Percentiles rank a stretch among this genome's conserved stretches.
Evolutionary conservation across 2,329 filamentous ascomycete species (phyloP).

Genomic region (Emergomyces pasteurianus): DNA sequence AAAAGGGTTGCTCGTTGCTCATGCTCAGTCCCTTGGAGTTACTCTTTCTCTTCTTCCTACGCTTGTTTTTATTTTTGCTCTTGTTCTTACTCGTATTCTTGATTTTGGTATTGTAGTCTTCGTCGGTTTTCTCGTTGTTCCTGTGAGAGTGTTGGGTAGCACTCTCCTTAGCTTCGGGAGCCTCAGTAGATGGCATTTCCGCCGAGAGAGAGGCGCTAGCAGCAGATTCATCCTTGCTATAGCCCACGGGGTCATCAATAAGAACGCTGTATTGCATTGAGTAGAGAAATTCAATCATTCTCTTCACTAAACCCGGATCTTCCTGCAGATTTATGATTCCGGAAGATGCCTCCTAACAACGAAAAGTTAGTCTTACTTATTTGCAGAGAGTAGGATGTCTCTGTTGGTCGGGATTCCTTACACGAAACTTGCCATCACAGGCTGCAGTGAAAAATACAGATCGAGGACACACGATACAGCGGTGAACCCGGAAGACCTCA

Average conservation of each 20-base stretch:
- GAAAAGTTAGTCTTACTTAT: not conserved
- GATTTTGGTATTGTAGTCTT: too few species aligned
- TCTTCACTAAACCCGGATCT: slow-evolving; percentile 6
- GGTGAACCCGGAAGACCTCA: slow-evolving; percentile 11
- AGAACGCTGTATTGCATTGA: not conserved
- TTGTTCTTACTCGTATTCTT: not conserved
- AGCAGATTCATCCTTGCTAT: not conserved
- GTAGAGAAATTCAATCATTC: slow-evolving; percentile 8
- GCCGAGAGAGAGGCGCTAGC: not conserved
- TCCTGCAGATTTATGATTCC: slow-evolving; percentile 4
- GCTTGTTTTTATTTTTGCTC: not conserved
- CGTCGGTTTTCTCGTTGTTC: too few species aligned
- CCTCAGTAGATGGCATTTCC: not conserved
- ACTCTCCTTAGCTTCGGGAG: too few species aligned
- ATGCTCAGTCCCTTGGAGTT: too few species aligned
- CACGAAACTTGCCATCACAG: slow-evolving; percentile 8
- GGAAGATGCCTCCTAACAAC: slow-evolving; percentile 6
- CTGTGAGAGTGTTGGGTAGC: not conserved
- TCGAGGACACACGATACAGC: slow-evolving; percentile 11
- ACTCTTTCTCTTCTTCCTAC: not conserved
- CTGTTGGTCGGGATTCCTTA: not conserved
- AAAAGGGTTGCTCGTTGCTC: not conserved
- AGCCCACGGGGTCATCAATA: not conserved
- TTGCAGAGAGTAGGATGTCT: not conserved
- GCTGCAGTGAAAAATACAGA: slow-evolving; percentile 11